A percentile compares a stretch with the other conserved stretches of the same genome.
Conservation (phyloP, 2,329 filamentous ascomycete species). For the Colletotrichum noveboracense region DNA sequence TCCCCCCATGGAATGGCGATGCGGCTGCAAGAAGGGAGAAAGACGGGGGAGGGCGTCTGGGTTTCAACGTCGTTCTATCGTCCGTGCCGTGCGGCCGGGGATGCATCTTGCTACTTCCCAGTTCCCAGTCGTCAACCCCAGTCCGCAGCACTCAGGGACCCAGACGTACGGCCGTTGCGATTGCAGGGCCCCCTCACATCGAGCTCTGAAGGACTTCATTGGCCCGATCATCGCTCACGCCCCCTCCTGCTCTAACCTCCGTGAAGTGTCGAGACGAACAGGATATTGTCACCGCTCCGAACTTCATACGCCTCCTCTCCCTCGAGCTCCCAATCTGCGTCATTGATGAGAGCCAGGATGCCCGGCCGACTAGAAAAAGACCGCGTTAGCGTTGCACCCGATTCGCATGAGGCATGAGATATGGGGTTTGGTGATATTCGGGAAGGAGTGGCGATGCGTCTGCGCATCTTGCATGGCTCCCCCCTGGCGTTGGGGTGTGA, state of each 20-base stretch:
- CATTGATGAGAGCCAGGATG: conserved; percentile 95
- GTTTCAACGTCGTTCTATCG: conserved; percentile 16
- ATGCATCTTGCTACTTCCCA: conserved; percentile 12
- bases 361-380: conserved; percentile 75
- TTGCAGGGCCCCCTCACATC: conserved; percentile 1
- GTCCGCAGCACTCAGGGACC: not conserved
- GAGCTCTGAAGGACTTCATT: not conserved
- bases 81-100: not conserved
- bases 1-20: not conserved
- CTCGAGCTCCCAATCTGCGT: conserved; percentile 97
- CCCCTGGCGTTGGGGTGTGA: conserved; percentile 10
- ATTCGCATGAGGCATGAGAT: not conserved
- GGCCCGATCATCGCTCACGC: conserved; percentile 3
- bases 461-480: not conserved
- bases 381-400: conserved; percentile 21
- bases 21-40: conserved; percentile 4
- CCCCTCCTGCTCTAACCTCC: conserved; percentile 67
- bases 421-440: not conserved
- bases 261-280: conserved; percentile 96
- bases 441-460: conserved; percentile 5
- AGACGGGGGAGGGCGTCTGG: conserved; percentile 7
- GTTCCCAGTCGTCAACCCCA: not conserved
- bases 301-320: conserved; percentile 91
- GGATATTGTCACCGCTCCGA: conserved; percentile 80
- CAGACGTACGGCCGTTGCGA: conserved; percentile 14